Base-by-base conservation (phyloP, 2,329 filamentous ascomycete species). In the Epichloe coenophiala region DNA sequence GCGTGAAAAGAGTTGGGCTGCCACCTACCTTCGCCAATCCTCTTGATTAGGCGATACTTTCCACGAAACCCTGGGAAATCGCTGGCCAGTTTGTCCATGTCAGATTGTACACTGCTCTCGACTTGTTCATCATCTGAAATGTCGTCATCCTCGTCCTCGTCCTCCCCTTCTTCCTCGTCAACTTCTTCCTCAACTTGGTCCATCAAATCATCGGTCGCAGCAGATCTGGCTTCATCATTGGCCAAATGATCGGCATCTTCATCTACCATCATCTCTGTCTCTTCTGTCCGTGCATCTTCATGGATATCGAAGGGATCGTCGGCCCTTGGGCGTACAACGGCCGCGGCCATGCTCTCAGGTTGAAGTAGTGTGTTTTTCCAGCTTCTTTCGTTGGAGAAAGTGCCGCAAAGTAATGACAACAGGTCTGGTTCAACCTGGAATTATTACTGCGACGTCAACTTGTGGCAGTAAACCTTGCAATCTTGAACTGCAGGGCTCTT, bases 31-130 rank as follows among this genome's bases (percentile, higher is more conserved):
- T 98, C 93, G 62, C 93, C 93, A 62, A 98, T 98, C 55, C 91
- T 84, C 69, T 96, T 96, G 64, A 98, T 93, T 50, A 98, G 71
- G 49, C 90, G 83, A 68, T 91, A 98, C 52, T 84, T 81, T 60
- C 87, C 77, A 57, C 79, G 84, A 65, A 97, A 94, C 48, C 86
- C 87, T 38, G 83, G 83, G 64, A 97, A 96, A 36, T 82, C 84
- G 49, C 81, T 75, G 59, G 91, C 83, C 51, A 98, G 80, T 58
- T 83, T 87, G 48, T 81, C 79, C 80, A 98, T 98, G 65, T 98
- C 93, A 49, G 89, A 81, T 54, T 81, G 78, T 13, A 95, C 86
- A 5, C 71, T 72, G 19, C 78, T 72, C 57, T 90, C 85, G 38
- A 88, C 74, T 13, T 71, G 67, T 47, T 87, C 81, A 23, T 81